Conservation (phyloP, 2,329 filamentous ascomycete species). For the Chaetoscypha palmicola region DNA sequence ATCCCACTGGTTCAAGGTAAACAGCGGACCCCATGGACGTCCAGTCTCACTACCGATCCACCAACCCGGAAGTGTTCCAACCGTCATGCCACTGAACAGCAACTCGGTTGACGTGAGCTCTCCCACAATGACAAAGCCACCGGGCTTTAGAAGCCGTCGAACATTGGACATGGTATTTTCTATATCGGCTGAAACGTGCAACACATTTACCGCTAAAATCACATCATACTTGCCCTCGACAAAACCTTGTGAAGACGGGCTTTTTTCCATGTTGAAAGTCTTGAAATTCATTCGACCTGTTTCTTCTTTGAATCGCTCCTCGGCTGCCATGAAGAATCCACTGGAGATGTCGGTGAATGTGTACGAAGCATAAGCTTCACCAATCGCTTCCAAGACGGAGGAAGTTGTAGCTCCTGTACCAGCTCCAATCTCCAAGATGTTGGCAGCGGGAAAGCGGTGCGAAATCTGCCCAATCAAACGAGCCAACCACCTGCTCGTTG, state of each 20-base stretch:
- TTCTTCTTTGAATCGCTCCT: conserved; percentile 12
- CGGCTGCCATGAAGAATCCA: conserved; percentile 31
- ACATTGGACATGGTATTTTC: conserved; percentile 15
- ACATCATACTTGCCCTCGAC: conserved; percentile 24
- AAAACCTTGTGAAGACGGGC: conserved; percentile 31
- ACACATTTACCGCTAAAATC: too few relatives aligned
- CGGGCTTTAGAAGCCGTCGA: conserved; percentile 13
- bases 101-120: neutral
- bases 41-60: conserved; percentile 20
- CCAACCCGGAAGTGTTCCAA: conserved; percentile 13
- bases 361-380: conserved; percentile 10
- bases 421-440: neutral
- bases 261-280: conserved; percentile 30
- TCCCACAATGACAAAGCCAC: neutral
- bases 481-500: neutral
- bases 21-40: conserved; percentile 21
- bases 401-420: conserved; percentile 21
- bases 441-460: neutral
- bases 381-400: conserved; percentile 10
- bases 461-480: neutral
- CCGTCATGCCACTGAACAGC: neutral
- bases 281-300: conserved; percentile 27
- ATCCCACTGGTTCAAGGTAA: conserved; percentile 25
- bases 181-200: conserved; percentile 20
- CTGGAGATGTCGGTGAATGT: conserved; percentile 23